Evolutionary conservation across 192 early-diverging fungal species (phyloP).

Genomic region (Linderina pennispora): DNA sequence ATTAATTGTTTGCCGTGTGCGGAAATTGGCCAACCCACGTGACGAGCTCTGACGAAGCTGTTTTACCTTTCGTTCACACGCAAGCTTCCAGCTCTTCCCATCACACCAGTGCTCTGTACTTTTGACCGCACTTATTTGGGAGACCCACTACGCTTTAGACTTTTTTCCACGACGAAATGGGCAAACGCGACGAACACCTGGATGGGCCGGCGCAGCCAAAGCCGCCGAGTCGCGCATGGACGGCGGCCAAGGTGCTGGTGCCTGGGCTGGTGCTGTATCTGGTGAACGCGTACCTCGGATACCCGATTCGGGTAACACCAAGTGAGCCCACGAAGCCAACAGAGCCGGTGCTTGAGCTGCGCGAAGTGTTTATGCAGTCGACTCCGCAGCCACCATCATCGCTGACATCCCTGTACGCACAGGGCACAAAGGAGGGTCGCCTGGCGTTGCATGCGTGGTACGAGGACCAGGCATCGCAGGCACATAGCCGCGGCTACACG

Average conservation of each 20-base stretch:
- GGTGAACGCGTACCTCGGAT: conserved; percentile 10
- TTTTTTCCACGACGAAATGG: too few relatives aligned
- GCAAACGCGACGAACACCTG: too few relatives aligned
- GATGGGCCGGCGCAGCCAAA: too few relatives aligned
- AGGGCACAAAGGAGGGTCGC: conserved; percentile 30
- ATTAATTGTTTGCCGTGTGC: too few relatives aligned
- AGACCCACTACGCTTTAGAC: too few relatives aligned
- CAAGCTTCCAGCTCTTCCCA: too few relatives aligned
- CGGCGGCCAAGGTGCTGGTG: neutral
- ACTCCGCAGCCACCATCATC: conserved; percentile 29
- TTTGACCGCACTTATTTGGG: too few relatives aligned
- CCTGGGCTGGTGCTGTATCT: conserved; percentile 3
- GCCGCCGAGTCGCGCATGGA: too few relatives aligned
- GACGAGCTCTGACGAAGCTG: too few relatives aligned
- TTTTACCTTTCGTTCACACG: too few relatives aligned
- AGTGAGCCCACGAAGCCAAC: conserved; percentile 7
- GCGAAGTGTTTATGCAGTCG: conserved; percentile 39
- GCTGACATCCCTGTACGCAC: conserved; percentile 27
- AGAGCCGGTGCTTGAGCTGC: conserved; percentile 22
- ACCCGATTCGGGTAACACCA: conserved; percentile 26
- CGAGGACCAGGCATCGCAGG: conserved; percentile 36
- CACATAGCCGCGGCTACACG: conserved; percentile 24
- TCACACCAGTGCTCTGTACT: too few relatives aligned
- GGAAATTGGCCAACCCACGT: too few relatives aligned
- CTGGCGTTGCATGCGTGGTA: conserved; percentile 35